Conservation (phyloP, 1,284 basidiomycete genomes). For the Veloboletus limbatus region DNA sequence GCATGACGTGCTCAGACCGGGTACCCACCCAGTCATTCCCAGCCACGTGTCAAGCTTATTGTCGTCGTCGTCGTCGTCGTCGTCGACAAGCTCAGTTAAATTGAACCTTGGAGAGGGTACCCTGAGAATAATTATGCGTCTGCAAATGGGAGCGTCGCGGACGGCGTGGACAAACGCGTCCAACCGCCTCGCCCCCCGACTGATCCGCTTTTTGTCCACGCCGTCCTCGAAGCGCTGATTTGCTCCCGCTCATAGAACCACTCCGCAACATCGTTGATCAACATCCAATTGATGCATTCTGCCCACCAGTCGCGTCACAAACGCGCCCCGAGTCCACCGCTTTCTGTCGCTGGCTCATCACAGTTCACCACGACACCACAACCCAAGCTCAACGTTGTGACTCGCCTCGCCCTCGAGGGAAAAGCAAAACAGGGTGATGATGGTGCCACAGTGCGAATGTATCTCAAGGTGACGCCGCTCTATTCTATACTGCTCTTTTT, state of each 20-base stretch:
- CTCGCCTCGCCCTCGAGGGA: slow-evolving; percentile 71
- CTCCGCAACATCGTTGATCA: background rate
- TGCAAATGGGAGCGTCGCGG: no score
- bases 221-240: slow-evolving; percentile 8
- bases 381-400: slow-evolving; percentile 62
- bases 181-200: slow-evolving; percentile 16
- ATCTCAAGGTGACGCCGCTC: slow-evolving; percentile 57
- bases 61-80: slow-evolving; percentile 1
- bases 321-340: slow-evolving; percentile 41
- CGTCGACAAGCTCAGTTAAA: background rate
- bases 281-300: slow-evolving; percentile 12
- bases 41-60: slow-evolving; percentile 19
- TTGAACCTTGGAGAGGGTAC: background rate
- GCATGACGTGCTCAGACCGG: slow-evolving; percentile 1
- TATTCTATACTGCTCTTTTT: background rate
- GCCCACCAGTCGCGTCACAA: slow-evolving; percentile 33
- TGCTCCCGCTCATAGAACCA: background rate
- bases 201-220: slow-evolving; percentile 15
- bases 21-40: slow-evolving; percentile 28
- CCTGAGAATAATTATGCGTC: background rate
- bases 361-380: slow-evolving; percentile 37
- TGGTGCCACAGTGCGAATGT: slow-evolving; percentile 66
- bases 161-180: slow-evolving; percentile 26
- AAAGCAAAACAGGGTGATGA: slow-evolving; percentile 62
- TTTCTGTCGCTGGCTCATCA: slow-evolving; percentile 38